phyloP scores from a whole-genome alignment of 2,329 filamentous ascomycete species.

The Claviceps fusiformis region DNA sequence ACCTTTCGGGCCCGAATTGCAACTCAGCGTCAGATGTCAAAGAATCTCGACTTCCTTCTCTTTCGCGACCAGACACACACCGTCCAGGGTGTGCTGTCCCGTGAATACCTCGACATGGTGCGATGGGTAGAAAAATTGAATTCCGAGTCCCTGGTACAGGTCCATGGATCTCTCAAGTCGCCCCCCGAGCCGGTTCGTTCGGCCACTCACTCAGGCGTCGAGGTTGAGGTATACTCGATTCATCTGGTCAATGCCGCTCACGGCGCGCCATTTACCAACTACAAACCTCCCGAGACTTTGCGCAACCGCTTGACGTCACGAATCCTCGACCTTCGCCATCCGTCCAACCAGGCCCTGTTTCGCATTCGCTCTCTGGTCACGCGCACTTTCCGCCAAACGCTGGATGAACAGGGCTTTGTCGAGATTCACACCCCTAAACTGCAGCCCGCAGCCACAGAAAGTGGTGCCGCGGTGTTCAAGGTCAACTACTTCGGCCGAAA shows the following conservation, averaged over 20 bases:
- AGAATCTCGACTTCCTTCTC: conserved; percentile 71
- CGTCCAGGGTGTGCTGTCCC: conserved; percentile 64
- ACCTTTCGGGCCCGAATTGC: conserved; percentile 28
- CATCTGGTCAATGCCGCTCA: conserved; percentile 37
- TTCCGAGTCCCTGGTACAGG: conserved; percentile 63
- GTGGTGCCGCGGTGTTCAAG: conserved; percentile 80
- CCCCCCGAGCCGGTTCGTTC: conserved; percentile 64
- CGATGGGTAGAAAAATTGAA: conserved; percentile 78
- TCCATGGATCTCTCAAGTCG: conserved; percentile 59
- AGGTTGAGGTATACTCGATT: conserved; percentile 52
- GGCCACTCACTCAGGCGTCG: conserved; percentile 61
- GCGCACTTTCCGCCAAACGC: conserved; percentile 62
- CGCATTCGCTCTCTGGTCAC: conserved; percentile 71
- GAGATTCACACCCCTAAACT: conserved; percentile 92
- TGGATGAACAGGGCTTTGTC: conserved; percentile 67
- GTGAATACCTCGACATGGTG: conserved; percentile 53
- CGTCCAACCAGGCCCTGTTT: conserved; percentile 76
- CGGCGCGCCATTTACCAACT: conserved; percentile 38
- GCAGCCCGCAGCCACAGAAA: conserved; percentile 81
- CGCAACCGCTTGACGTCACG: conserved; percentile 65
- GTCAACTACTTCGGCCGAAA: conserved; percentile 81
- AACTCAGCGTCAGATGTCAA: conserved; percentile 67
- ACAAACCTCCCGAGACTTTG: conserved; percentile 49
- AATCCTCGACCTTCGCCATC: conserved; percentile 74
- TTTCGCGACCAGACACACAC: conserved; percentile 75